Conservation (phyloP, 257 asterid species). For the Przewalskia tangutica region DNA sequence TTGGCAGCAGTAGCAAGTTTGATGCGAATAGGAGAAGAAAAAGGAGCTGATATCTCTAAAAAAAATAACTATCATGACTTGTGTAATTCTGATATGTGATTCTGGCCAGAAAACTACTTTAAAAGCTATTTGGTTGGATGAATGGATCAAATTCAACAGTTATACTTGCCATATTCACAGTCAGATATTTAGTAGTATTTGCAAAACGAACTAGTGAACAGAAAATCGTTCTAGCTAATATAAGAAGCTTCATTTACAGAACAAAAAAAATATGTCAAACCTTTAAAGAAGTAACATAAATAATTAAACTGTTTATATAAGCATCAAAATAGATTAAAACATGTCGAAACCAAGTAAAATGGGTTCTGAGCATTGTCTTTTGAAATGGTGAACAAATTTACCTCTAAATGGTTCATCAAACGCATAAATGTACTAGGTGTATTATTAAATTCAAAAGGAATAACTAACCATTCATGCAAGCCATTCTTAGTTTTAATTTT, state of each 20-base stretch:
- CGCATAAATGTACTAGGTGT: too few species aligned
- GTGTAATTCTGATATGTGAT: background rate
- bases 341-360: background rate
- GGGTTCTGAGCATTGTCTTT: background rate
- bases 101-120: background rate
- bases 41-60: background rate
- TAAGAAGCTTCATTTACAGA: too few species aligned
- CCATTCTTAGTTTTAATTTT: too few species aligned
- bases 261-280: too few species aligned
- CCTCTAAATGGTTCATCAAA: too few species aligned
- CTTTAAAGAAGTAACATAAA: too few species aligned
- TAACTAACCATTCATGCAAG: too few species aligned
- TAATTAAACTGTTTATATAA: too few species aligned
- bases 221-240: background rate
- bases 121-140: background rate
- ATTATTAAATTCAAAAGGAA: too few species aligned
- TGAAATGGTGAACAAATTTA: too few species aligned
- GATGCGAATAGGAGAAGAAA: background rate
- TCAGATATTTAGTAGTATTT: background rate
- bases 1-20: background rate
- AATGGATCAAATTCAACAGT: background rate
- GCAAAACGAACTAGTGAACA: background rate
- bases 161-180: background rate
- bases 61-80: background rate
- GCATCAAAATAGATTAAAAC: background rate